phyloP scores from a whole-genome alignment of 768 basidiomycete species.

The Psilocybe cyanescens region DNA sequence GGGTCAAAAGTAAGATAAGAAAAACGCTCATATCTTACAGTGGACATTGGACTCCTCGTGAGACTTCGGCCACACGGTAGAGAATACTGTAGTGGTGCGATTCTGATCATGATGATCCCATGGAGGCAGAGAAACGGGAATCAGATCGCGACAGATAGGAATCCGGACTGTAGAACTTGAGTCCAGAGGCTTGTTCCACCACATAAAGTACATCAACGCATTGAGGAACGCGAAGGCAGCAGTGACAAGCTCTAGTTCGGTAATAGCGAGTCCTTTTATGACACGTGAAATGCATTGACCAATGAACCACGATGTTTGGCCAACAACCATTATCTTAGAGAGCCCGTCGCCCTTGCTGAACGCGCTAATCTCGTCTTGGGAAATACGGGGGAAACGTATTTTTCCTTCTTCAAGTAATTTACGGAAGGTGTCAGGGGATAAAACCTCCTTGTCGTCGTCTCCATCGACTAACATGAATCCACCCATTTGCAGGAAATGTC shows the following conservation, averaged over 20 bases:
- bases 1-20: no score
- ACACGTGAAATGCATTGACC: conserved; percentile 29
- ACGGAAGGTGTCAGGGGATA: not conserved
- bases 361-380: conserved; percentile 26
- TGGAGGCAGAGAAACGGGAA: not conserved
- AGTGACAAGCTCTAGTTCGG: conserved; percentile 35
- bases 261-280: conserved; percentile 23
- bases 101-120: no score
- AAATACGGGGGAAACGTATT: conserved; percentile 10
- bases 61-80: no score
- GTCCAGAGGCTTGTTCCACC: conserved; percentile 40
- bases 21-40: no score
- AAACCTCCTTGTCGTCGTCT: not conserved
- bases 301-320: conserved; percentile 35
- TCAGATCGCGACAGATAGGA: not conserved
- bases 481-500: conserved; percentile 13
- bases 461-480: conserved; percentile 22
- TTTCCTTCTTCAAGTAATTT: not conserved
- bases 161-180: not conserved
- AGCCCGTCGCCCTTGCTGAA: conserved; percentile 31
- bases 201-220: conserved; percentile 29
- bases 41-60: no score
- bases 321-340: conserved; percentile 26
- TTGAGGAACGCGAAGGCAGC: conserved; percentile 29
- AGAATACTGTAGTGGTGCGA: not conserved